phyloP scores from a whole-genome alignment of 2,329 filamentous ascomycete species.

The Atkinsonella hypoxylon region DNA sequence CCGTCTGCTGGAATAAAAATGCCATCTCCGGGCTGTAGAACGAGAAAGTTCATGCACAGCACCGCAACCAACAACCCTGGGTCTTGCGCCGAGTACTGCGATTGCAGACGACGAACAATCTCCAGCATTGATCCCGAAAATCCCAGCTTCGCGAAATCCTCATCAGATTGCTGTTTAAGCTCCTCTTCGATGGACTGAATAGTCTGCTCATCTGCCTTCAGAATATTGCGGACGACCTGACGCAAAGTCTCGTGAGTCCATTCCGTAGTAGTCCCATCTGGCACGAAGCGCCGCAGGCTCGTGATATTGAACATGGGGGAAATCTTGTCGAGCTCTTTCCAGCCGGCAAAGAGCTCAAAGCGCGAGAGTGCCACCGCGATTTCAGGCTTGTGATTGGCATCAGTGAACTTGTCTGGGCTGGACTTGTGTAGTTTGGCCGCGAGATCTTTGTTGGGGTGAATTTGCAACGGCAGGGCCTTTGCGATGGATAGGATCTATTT shows the following conservation, averaged over 20 bases:
- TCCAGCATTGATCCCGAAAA: constrained; percentile 33
- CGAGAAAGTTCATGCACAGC: constrained; percentile 63
- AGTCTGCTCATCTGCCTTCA: constrained; percentile 24
- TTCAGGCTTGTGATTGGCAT: constrained; percentile 70
- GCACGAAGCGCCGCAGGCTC: constrained; percentile 33
- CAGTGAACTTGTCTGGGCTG: constrained; percentile 54
- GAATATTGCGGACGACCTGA: neutral
- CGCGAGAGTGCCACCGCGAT: constrained; percentile 60
- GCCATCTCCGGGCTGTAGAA: constrained; percentile 51
- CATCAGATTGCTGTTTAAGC: constrained; percentile 8
- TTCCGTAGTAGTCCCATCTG: constrained; percentile 24
- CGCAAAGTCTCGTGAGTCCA: constrained; percentile 45
- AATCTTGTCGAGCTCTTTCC: constrained; percentile 53
- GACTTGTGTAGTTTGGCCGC: constrained; percentile 50
- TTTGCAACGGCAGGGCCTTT: constrained; percentile 63
- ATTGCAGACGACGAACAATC: constrained; percentile 51
- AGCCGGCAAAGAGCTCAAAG: constrained; percentile 68
- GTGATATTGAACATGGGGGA: constrained; percentile 41
- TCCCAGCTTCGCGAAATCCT: neutral
- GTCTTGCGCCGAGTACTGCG: constrained; percentile 52
- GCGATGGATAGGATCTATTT: constrained; percentile 46
- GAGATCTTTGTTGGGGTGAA: constrained; percentile 61
- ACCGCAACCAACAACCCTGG: constrained; percentile 58
- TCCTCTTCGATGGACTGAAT: constrained; percentile 36
- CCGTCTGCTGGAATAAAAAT: constrained; percentile 63